Evolutionary conservation across 345 rosid genomes (phyloP), one percentile per base, ranked within the genome.

Genomic region (Pistacia atlantica): DNA sequence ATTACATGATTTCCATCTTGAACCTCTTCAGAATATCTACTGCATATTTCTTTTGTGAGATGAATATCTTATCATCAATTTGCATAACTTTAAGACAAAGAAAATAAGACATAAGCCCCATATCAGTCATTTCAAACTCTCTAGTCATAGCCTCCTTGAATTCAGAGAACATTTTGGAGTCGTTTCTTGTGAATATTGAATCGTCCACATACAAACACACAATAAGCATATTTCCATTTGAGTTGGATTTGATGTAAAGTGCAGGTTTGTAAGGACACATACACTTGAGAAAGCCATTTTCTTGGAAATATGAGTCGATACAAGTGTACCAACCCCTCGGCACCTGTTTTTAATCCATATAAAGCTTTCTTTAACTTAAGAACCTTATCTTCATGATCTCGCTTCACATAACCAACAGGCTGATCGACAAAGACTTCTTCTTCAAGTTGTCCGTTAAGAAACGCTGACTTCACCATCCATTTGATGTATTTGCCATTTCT

Each of bases 81-180:
- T 75, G 77, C 2, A 16, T 48, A 8, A 75, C 71, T 13, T 75
- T 14, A 3, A 65, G 13, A 18, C 22, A 22, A 8, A 75, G 61
- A 31, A 75, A 64, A 33, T 65, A 51, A 22, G 77, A 46, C 71
- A 75, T 75, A 14, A 65, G 5, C 12, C 51, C 25, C 4, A 75
- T 1, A 65, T 74, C 16, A 63, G 16, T 74, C 35, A 74, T 64
- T 57, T 64, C 49, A 25, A 74, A 74, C 33, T 61, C 4, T 10
- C 20, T 25, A 6, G 11, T 18, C n/a, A n/a, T 63, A 4, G 46
- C 33, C 14, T 13, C 10, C 31, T 31, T 74, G 28, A 63, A 74
- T 25, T 63, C 60, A 4, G 20, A 25, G 14, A 46, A 7, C 57
- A 68, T 68, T 22, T n/a, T 33, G 3, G 3, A 11, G 12, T 68